These are phyloP conservation scores for Trichosporon inkin DNA, from an alignment of 1,284 basidiomycete genomes.

Conservation along the genomic window DNA sequence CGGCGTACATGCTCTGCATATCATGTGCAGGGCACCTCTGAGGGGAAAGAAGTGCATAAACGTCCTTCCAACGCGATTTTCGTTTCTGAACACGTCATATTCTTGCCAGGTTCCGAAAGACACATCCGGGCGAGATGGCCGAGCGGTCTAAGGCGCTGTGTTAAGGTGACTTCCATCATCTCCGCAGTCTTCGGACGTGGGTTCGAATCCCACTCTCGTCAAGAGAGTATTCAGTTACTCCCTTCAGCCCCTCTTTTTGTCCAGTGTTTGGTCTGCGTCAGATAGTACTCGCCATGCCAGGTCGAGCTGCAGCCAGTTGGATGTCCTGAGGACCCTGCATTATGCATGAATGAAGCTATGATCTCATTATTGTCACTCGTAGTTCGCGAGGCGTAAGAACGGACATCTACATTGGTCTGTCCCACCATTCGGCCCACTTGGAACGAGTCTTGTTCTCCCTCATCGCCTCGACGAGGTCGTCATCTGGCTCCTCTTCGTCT, in stretches of 20 bases:
- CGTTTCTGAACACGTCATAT: not conserved
- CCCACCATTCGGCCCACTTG: slow-evolving; percentile 19
- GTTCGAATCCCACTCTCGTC: slow-evolving; percentile 45
- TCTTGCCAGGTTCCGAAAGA: too few relatives aligned
- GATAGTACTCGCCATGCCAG: too few relatives aligned
- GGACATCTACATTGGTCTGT: slow-evolving; percentile 12
- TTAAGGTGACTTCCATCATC: slow-evolving; percentile 13
- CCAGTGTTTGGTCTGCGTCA: not conserved
- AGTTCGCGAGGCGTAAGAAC: not conserved
- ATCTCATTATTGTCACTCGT: not conserved
- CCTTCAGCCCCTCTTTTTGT: slow-evolving; percentile 3
- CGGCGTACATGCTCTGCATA: too few relatives aligned
- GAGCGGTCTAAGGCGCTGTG: slow-evolving; percentile 24
- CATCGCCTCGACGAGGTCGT: slow-evolving; percentile 16
- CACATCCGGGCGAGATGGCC: slow-evolving; percentile 16
- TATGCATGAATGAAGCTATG: not conserved
- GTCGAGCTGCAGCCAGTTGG: too few relatives aligned
- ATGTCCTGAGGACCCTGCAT: slow-evolving; percentile 5
- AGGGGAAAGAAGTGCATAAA: too few relatives aligned
- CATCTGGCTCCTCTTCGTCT: slow-evolving; percentile 19
- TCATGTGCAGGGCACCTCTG: too few relatives aligned
- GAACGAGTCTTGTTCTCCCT: slow-evolving; percentile 4
- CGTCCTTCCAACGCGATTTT: too few relatives aligned
- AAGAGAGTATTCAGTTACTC: slow-evolving; percentile 15
- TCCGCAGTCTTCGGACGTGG: slow-evolving; percentile 45